A percentile compares a stretch with the other conserved stretches of the same genome.
Evolutionary conservation across 169 alveolate species (phyloP).

Genomic region (Toxoplasma gondii): DNA sequence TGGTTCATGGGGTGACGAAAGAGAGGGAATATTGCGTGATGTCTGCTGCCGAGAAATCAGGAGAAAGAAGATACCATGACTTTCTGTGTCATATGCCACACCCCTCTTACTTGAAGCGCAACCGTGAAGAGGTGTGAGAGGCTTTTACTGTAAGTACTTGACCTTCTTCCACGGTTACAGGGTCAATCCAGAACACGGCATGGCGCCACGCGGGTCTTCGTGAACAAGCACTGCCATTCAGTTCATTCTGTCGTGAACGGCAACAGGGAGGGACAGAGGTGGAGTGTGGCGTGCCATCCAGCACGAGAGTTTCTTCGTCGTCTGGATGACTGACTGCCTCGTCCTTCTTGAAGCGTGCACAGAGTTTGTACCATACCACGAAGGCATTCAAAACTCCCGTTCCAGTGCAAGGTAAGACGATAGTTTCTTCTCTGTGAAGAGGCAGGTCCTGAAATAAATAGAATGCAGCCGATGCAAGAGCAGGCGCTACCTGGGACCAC

Average conservation of each 20-base stretch:
- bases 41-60: too few species aligned
- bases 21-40: too few species aligned
- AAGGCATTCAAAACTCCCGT: not conserved
- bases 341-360: not conserved
- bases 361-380: slow-evolving; percentile 25
- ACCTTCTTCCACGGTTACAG: not conserved
- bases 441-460: slow-evolving; percentile 3
- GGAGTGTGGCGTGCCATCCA: not conserved
- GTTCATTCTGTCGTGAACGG: not conserved
- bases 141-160: slow-evolving; percentile 4
- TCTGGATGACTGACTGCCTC: not conserved
- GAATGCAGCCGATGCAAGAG: not conserved
- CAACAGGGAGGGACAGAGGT: not conserved
- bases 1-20: too few species aligned
- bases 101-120: slow-evolving; percentile 35
- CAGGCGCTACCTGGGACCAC: not conserved
- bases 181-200: slow-evolving; percentile 37
- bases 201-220: not conserved
- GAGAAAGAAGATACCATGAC: too few species aligned
- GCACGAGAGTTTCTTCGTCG: not conserved
- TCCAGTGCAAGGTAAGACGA: not conserved
- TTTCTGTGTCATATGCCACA: too few species aligned
- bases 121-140: slow-evolving; percentile 33
- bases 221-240: not conserved
- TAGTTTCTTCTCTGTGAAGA: not conserved